phyloP scores from a whole-genome alignment of 2,329 filamentous ascomycete species.

The Pseudomassariella vexata region DNA sequence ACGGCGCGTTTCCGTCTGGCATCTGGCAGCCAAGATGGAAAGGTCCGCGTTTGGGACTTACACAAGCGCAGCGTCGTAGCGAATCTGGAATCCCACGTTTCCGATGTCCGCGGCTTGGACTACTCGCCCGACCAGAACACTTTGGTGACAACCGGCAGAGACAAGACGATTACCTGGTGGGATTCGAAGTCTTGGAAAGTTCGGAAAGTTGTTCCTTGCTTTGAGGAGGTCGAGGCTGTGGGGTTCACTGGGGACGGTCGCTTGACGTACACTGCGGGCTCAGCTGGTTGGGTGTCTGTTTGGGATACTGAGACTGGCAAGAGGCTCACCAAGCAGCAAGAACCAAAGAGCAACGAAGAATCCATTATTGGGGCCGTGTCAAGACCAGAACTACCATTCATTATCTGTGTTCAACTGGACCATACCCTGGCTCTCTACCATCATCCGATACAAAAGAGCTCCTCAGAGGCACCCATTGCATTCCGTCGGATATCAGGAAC shows the following conservation, averaged over 20 bases:
- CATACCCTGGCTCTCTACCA: slow-evolving; percentile 77
- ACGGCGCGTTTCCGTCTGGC: slow-evolving; percentile 68
- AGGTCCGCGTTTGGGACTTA: slow-evolving; percentile 86
- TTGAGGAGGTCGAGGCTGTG: slow-evolving; percentile 79
- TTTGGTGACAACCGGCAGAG: slow-evolving; percentile 78
- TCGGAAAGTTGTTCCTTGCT: slow-evolving; percentile 71
- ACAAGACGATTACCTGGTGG: slow-evolving; percentile 94
- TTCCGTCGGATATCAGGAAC: slow-evolving; percentile 86
- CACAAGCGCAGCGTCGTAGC: slow-evolving; percentile 74
- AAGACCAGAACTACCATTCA: slow-evolving; percentile 57
- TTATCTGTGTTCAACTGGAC: slow-evolving; percentile 81
- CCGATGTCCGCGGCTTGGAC: slow-evolving; percentile 82
- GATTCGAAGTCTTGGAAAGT: slow-evolving; percentile 80
- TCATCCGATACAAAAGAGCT: slow-evolving; percentile 33
- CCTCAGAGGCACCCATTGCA: slow-evolving; percentile 38
- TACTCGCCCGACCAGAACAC: slow-evolving; percentile 71
- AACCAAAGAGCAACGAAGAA: slow-evolving; percentile 52
- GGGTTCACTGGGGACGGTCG: slow-evolving; percentile 70
- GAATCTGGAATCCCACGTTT: slow-evolving; percentile 85
- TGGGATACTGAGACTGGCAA: slow-evolving; percentile 75
- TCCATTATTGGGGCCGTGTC: slow-evolving; percentile 69
- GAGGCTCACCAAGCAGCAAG: slow-evolving; percentile 73
- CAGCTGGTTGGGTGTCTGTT: slow-evolving; percentile 73
- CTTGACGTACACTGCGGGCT: slow-evolving; percentile 77
- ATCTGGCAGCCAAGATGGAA: slow-evolving; percentile 90